Conservation (phyloP, 257 asterid species). For the Nicotiana attenuata region DNA sequence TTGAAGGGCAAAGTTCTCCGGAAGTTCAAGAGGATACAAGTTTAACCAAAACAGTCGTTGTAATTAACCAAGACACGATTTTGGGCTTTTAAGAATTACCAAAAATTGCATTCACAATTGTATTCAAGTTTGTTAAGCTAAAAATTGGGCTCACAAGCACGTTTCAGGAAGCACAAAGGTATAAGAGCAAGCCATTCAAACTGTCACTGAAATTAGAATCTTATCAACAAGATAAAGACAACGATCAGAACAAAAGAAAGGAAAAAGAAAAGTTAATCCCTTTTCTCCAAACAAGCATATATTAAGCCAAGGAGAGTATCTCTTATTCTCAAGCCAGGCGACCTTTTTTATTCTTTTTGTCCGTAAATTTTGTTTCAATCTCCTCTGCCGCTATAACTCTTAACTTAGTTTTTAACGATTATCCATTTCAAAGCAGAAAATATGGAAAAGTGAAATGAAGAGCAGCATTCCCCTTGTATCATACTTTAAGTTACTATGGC, state of each 20-base stretch:
- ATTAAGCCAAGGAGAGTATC: not conserved
- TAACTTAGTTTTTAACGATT: not conserved
- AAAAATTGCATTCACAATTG: too few species aligned
- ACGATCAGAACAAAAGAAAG: not conserved
- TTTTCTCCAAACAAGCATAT: not conserved
- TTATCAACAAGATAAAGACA: not conserved
- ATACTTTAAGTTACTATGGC: not conserved
- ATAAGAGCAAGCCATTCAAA: too few species aligned
- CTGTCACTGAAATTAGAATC: not conserved
- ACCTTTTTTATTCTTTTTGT: too few species aligned
- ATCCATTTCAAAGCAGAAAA: not conserved
- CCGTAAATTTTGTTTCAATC: not conserved
- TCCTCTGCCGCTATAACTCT: not conserved
- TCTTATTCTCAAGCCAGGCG: not conserved
- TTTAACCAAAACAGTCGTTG: not conserved
- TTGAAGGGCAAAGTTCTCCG: not conserved
- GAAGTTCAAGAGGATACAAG: not conserved
- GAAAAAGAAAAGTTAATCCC: not conserved
- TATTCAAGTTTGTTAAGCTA: not conserved
- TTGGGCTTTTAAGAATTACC: too few species aligned
- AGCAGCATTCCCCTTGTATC: not conserved
- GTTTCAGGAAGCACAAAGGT: not conserved
- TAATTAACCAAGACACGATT: not conserved
- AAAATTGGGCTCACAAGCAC: not conserved
- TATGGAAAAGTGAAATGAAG: not conserved